Conservation (phyloP, 352 stramenopile genomes). For the Phytopythium mirpurense region DNA sequence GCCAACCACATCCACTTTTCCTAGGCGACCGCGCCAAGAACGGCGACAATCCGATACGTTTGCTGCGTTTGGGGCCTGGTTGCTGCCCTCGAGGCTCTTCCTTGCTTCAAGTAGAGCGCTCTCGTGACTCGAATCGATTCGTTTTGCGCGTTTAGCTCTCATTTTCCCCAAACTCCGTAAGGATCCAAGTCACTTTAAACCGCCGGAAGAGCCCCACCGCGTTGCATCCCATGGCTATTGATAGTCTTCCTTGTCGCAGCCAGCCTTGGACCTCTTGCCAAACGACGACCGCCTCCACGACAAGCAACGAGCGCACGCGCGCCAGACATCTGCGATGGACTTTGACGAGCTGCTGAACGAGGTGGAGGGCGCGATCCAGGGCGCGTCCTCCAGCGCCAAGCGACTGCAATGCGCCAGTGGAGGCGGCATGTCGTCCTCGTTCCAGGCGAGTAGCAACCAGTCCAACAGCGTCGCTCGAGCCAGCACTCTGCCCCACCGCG, state of each 20-base stretch:
- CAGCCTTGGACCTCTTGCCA: background rate
- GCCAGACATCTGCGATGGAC: no score
- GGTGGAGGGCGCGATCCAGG: conserved; percentile 61
- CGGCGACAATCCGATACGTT: no score
- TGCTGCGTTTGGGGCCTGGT: no score
- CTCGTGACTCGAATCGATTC: background rate
- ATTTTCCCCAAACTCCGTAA: no score
- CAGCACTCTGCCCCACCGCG: background rate
- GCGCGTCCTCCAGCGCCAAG: conserved; percentile 11
- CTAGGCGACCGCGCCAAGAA: conserved; percentile 21
- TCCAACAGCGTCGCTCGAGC: background rate
- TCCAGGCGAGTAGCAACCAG: conserved; percentile 12
- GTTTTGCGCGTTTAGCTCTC: background rate
- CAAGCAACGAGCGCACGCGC: background rate
- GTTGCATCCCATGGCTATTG: no score
- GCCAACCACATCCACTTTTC: conserved; percentile 96
- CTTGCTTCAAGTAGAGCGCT: background rate
- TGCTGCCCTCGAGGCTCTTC: no score
- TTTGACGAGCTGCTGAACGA: conserved; percentile 71
- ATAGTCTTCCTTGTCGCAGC: no score
- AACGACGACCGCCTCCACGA: background rate
- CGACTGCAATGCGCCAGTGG: no score
- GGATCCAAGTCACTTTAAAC: no score
- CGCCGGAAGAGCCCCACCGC: no score
- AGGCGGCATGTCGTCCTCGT: no score